Evolutionary conservation across 2,329 filamentous ascomycete species (phyloP), one percentile per base, ranked within the genome.

Genomic region (Colletotrichum sp.): DNA sequence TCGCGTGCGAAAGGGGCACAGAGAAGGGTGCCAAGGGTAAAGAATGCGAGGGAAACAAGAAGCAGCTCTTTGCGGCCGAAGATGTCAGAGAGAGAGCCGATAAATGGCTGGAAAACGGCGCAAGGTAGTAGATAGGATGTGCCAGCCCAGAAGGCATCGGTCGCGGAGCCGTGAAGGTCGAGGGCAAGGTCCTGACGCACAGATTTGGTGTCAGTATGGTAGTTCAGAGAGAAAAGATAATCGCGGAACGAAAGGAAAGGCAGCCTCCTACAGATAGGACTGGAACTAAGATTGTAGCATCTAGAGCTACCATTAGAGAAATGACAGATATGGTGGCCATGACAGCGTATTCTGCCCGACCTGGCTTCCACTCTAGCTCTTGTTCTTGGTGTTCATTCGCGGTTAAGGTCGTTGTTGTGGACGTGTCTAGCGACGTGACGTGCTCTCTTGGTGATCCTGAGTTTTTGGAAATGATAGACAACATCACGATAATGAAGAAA

Each of bases 301-400:
- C 87, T 52, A 89, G 84, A 5, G 86, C 84, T 55, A 89, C 88
- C 82, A 89, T 86, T 78, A 89, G 83, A 7, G 86, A 85, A 55
- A 88, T 80, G 34, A 88, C 76, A 28, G 84, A 82, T 32, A 89
- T 80, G 13, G 83, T 85, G 30, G 82, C 77, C 76, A 88, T 82
- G 30, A 87, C 81, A 21, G 86, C 78, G 79, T 82, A 85, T 76
- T 88, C 84, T 71, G 82, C 81, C 61, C 82, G 81, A 10, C 82
- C 81, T 1, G 85, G 83, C 55, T 79, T 83, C 85, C 86, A 87
- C 32, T 56, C 64, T 8, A 16, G 64, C 28, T 67, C 64, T 56
- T 21, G 8, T 16, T 10, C 9, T 10, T 14, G 43, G 7, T 7
- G 2, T 10, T 58, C 21, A 58, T 58, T 28, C 13, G 26, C 12